These are phyloP conservation scores for Metschnikowia hibisci DNA, from an alignment of 805 yeast species.

Conservation along the genomic window DNA sequence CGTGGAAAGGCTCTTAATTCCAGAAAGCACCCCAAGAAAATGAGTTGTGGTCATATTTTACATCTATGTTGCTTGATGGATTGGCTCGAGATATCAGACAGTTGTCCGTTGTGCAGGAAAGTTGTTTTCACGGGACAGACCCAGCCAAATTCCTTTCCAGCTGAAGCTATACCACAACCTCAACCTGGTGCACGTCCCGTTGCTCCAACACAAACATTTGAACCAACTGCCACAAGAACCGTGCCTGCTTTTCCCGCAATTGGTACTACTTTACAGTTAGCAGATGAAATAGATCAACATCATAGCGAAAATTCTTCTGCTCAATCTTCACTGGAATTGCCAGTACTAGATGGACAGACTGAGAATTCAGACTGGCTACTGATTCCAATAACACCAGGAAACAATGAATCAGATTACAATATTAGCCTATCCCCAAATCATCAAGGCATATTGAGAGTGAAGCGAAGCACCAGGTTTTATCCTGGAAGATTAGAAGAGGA, in stretches of 20 bases:
- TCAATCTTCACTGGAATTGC: no score
- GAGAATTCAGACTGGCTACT: not conserved
- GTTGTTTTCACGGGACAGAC: conserved; percentile 43
- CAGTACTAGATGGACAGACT: no score
- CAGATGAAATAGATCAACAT: not conserved
- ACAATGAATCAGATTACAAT: not conserved
- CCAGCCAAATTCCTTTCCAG: not conserved
- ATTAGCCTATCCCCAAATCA: not conserved
- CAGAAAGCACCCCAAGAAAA: conserved; percentile 62
- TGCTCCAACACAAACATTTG: not conserved
- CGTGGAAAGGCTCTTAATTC: conserved; percentile 21
- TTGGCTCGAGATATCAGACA: conserved; percentile 89
- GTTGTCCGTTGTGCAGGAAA: conserved; percentile 89
- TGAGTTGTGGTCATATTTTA: conserved; percentile 81
- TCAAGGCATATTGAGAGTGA: not conserved
- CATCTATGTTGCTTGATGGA: conserved; percentile 87
- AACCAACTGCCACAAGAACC: not conserved
- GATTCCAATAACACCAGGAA: not conserved
- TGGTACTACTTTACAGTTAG: not conserved
- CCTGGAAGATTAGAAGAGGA: not conserved
- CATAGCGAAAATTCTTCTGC: no score
- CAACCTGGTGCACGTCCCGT: conserved; percentile 1
- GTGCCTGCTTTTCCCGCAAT: not conserved
- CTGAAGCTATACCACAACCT: not conserved
- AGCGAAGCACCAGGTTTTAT: not conserved